Evolutionary conservation across 2,329 filamentous ascomycete species (phyloP), one percentile per base, ranked within the genome.

Genomic region (Pseudocercospora pini-densiflorae): DNA sequence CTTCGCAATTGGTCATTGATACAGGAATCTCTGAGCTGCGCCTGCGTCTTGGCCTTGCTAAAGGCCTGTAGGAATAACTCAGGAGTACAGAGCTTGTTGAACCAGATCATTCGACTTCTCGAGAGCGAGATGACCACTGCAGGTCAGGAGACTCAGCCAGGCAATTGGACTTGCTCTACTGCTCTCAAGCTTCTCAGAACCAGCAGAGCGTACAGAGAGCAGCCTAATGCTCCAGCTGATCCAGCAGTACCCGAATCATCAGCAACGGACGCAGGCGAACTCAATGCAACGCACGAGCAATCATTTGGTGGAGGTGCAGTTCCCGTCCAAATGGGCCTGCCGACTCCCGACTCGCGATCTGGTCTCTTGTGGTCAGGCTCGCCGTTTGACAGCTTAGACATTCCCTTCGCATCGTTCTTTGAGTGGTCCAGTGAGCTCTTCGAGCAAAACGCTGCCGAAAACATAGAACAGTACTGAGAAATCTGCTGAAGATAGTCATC

Each of bases 11-110:
- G 23, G 23, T 31, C 54, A 36, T 10, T 58, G 3, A 58, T 33
- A 2, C 27, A 33, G 27, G 23, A 33, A 21, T 31, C 54, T 58
- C n/a, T 58, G n/a, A 58, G 54, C 54, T 58, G 54, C n/a, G 54
- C 54, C 3, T 58, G 54, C 31, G 24, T 58, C 27, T 21, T 58
- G 16, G 54, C 23, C 31, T 29, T 58, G 24, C 19, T 49, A 21
- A 49, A 49, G 23, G 23, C 23, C 7, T 49, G 19, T 23, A 2
- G 45, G 12, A 24, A 24, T 5, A 7, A 49, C 10, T 3, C n/a
- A 49, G 45, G 10, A 49, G 45, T 49, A 49, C 45, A 49, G 12
- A 21, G 19, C 19, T 24, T 49, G 5, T 49, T 49, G 45, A n/a
- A 49, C 23, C 19, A 24, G 23, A 8, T 49, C n/a, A 49, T 49